These are phyloP conservation scores for Metschnikowia aberdeeniae DNA, from an alignment of 805 yeast genomes.

Conservation along the genomic window DNA sequence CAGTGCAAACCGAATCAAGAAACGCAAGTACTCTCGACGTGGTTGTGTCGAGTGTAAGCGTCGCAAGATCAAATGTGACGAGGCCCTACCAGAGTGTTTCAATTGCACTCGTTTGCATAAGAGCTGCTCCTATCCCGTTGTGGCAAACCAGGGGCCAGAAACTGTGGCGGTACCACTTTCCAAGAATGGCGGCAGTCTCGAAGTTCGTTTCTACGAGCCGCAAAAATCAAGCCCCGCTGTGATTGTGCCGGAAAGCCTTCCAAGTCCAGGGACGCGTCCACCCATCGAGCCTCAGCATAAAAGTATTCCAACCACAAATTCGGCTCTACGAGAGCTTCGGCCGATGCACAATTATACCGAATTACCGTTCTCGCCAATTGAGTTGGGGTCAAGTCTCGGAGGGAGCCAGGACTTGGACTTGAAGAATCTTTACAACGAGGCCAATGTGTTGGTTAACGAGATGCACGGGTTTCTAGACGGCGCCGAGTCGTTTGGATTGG, in stretches of 20 bases:
- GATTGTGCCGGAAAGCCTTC: neutral
- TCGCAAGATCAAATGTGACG: conserved; percentile 43
- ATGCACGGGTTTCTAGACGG: conserved; percentile 20
- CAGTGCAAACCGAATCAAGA: conserved; percentile 20
- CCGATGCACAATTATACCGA: neutral
- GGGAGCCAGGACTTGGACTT: conserved; percentile 11
- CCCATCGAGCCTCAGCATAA: neutral
- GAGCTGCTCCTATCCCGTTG: conserved; percentile 23
- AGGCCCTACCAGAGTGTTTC: conserved; percentile 32
- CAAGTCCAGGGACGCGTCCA: neutral
- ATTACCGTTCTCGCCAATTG: neutral
- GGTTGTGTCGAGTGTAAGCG: conserved; percentile 44
- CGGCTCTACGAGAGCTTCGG: neutral
- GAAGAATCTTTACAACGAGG: conserved; percentile 30
- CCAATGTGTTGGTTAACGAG: conserved; percentile 31
- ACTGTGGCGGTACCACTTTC: neutral
- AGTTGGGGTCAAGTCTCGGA: neutral
- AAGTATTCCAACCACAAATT: neutral
- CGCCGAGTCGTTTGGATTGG: neutral
- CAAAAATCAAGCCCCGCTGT: neutral
- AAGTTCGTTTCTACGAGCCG: conserved; percentile 12
- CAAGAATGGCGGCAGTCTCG: neutral
- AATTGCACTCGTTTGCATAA: conserved; percentile 36
- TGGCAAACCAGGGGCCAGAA: neutral
- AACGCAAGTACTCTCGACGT: conserved; percentile 36